Evolutionary conservation across 1,284 basidiomycete species (phyloP), one percentile per base, ranked within the genome.

Genomic region (Inonotus hispidus): DNA sequence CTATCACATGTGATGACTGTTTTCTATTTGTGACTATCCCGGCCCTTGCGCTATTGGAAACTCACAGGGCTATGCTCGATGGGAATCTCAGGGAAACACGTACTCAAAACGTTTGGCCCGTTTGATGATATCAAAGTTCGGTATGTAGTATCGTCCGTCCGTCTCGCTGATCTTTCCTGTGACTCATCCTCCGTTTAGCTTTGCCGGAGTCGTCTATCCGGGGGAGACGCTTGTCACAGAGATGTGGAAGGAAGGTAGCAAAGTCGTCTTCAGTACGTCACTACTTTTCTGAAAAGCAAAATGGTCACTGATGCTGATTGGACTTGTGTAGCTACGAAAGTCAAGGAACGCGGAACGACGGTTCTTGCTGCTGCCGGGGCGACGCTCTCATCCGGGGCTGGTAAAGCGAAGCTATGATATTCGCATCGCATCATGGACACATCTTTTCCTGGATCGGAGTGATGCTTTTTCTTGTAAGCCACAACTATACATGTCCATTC

Each of bases 221-320:
- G 95, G 95, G 10, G 95, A 99, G 78, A 98, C 96, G 0, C 81
- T 97, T 52, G 79, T 94, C 19, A 97, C 94, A 0, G 86, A 93
- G 72, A 97, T 98, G 95, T 99, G 96, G 96, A 98, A 95, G 73
- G 94, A 98, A 69, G 92, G 89, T 19, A 76, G 84, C 69, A 98
- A 90, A 76, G 88, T 98, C 66, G 85, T 98, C 65, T 99, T 99
- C 74, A 79, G 92, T 94, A 71, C 71, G 90, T 45, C 6, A 43
- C 29, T 23, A 62, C 3, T 60, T 35, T 27, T 25, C 14, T 49
- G 4, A 19, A 7, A 13, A 16, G 2, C n/a, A 32, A n/a, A 16
- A 3, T 27, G 35, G 46, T 45, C 5, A 38, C 27, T 56, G 32
- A 61, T 37, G 14, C 14, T 23, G n/a, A n/a, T 25, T 55, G 23